phyloP scores from a whole-genome alignment of 108 stramenopile genomes.

The Cafeteria roenbergensis region DNA sequence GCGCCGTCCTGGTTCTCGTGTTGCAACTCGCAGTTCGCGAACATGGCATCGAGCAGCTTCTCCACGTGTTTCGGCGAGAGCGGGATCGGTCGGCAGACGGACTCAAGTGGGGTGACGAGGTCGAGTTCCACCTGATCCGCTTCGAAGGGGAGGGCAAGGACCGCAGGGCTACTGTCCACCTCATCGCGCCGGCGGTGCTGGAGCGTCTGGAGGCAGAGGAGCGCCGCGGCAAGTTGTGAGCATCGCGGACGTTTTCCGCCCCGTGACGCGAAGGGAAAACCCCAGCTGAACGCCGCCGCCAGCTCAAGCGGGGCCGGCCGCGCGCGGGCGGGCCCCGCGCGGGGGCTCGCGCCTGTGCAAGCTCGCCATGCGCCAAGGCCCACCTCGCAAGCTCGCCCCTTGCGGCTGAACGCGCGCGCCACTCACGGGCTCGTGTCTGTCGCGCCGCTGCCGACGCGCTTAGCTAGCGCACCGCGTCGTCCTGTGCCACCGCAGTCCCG shows the following conservation, averaged over 20 bases:
- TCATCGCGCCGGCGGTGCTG: background rate
- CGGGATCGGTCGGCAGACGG: conserved; percentile 74
- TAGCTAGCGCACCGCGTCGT: conserved; percentile 50
- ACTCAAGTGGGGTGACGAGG: conserved; percentile 92
- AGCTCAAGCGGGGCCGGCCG: too few species aligned
- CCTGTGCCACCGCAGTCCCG: conserved; percentile 28
- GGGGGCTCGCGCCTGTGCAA: too few species aligned
- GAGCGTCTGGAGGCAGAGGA: conserved; percentile 15
- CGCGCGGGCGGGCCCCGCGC: too few species aligned
- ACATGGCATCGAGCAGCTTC: conserved; percentile 84
- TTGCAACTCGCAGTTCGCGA: conserved; percentile 62
- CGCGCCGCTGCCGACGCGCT: conserved; percentile 38
- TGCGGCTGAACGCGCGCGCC: background rate
- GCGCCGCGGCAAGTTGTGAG: conserved; percentile 44
- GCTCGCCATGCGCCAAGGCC: too few species aligned
- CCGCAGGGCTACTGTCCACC: background rate
- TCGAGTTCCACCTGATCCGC: conserved; percentile 51
- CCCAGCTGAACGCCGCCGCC: too few species aligned
- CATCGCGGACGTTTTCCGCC: too few species aligned
- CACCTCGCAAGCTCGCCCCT: too few species aligned
- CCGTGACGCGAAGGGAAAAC: too few species aligned
- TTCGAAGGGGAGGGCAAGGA: background rate
- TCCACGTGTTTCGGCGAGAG: conserved; percentile 80
- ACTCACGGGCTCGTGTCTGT: background rate
- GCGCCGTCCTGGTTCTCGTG: background rate